Base-by-base conservation (phyloP, 78 protist genomes). In the Goniomonas avonlea region DNA sequence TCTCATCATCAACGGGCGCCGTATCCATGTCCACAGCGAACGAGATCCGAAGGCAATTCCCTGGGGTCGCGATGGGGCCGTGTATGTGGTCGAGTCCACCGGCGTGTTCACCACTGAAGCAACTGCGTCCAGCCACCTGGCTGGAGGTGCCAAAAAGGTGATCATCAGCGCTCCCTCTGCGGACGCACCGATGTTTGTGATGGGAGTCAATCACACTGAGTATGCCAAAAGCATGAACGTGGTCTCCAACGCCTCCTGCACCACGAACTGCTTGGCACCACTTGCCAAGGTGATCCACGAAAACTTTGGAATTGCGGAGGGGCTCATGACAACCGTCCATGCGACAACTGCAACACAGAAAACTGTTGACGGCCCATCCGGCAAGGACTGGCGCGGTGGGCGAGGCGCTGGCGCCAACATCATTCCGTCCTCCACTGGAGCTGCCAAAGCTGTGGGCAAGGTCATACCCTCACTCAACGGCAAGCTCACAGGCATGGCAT, bases 191-290 rank as follows among this genome's bases (percentile, higher is more conserved):
- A 97, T 92, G 94, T 95, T 86, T 66, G 99, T 98, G 53, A 84
- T 90, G 92, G 99, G 99, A 77, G 98, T 95, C 68, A 98, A 98
- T 90, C 86, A 96, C 77, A 56, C 34, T 18, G 23, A 68, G 50
- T 94, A 86, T 91, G 41, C 21, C 27, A 58, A 58, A 45, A 29
- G 74, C 73, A n/a, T 68, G 45, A 61, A 80, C 66, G 77, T 94
- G 75, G 80, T 96, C 50, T 92, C 96, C 39, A 94, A 94, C 87
- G 98, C 98, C 31, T 96, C 99, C 39, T 97, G 99, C 91, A 98
- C 99, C 66, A 97, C 99, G 93, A 98, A 97, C 96, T 97, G 99
- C 92, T 90, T 96, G 20, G 99, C 99, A 0, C 99, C 99, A 70
- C 81, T 98, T 35, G 98, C 91, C 73, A 92, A 91, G 87, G 81